These are phyloP conservation scores for Sanghuangporus sanghuang DNA, from an alignment of 1,284 basidiomycete species.

Conservation along the genomic window DNA sequence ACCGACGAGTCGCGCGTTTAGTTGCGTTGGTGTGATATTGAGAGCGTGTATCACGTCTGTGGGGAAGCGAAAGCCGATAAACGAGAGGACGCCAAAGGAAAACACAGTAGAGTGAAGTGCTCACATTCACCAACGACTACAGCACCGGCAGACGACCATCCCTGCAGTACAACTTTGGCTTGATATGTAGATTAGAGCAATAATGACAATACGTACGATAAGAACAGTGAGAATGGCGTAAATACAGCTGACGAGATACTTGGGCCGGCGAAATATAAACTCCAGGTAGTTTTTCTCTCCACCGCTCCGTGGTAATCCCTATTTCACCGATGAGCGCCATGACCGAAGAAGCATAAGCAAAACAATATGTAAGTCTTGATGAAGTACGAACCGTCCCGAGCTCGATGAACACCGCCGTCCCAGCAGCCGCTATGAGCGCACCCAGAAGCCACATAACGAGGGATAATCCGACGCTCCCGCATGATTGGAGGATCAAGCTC, in stretches of 20 bases:
- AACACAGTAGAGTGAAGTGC: constrained; percentile 20
- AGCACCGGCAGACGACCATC: constrained; percentile 48
- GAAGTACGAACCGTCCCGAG: constrained; percentile 58
- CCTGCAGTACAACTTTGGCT: constrained; percentile 30
- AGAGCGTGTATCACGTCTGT: constrained; percentile 52
- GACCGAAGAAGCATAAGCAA: not conserved
- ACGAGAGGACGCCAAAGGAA: not conserved
- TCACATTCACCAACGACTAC: constrained; percentile 65
- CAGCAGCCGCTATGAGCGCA: constrained; percentile 53
- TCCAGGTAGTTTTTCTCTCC: constrained; percentile 78
- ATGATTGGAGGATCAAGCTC: constrained; percentile 57
- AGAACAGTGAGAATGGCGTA: constrained; percentile 59
- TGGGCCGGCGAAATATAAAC: constrained; percentile 59
- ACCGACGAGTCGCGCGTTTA: constrained; percentile 46
- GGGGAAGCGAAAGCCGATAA: not conserved
- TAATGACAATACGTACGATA: constrained; percentile 36
- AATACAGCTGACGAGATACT: constrained; percentile 53
- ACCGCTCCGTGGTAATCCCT: constrained; percentile 56
- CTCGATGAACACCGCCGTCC: constrained; percentile 67
- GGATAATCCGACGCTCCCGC: constrained; percentile 60
- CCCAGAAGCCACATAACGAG: constrained; percentile 71
- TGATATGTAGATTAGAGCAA: constrained; percentile 19
- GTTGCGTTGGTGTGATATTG: constrained; percentile 37
- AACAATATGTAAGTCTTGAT: not conserved
- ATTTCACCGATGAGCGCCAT: not conserved